These are phyloP conservation scores for Eleusine coracana DNA, from an alignment of 176 grass and related monocot species.

Conservation along the genomic window DNA sequence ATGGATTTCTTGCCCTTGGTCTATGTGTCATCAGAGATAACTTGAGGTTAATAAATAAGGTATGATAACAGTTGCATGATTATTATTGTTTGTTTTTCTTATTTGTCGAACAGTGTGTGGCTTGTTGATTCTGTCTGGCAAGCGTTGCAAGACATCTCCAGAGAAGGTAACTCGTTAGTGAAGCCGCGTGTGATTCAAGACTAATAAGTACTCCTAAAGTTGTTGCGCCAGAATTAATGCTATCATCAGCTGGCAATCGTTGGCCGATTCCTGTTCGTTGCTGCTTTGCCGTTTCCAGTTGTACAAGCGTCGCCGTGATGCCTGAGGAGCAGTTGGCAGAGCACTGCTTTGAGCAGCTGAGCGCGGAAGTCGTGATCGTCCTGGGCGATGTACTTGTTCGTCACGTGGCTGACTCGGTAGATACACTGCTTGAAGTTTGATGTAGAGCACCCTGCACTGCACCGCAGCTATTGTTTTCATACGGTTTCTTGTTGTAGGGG, in stretches of 20 bases:
- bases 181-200: not conserved
- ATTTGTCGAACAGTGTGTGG: too few species aligned
- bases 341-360: not conserved
- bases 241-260: not conserved
- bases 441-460: not conserved
- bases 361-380: slow-evolving; percentile 9
- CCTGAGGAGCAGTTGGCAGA: not conserved
- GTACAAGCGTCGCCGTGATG: not conserved
- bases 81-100: too few species aligned
- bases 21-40: not conserved
- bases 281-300: not conserved
- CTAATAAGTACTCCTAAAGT: not conserved
- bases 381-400: not conserved
- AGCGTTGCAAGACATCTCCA: not conserved
- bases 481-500: too few species aligned
- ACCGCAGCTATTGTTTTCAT: not conserved
- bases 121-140: not conserved
- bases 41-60: not conserved
- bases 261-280: slow-evolving; percentile 29
- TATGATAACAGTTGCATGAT: not conserved
- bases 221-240: not conserved
- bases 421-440: not conserved
- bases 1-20: not conserved
- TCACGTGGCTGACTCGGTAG: slow-evolving; percentile 18
- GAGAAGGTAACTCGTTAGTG: not conserved